Percentiles rank a stretch among this genome's conserved stretches.
These are phyloP conservation scores for Melastoma candidum DNA, from an alignment of 441 rosid species.

Conservation along the genomic window DNA sequence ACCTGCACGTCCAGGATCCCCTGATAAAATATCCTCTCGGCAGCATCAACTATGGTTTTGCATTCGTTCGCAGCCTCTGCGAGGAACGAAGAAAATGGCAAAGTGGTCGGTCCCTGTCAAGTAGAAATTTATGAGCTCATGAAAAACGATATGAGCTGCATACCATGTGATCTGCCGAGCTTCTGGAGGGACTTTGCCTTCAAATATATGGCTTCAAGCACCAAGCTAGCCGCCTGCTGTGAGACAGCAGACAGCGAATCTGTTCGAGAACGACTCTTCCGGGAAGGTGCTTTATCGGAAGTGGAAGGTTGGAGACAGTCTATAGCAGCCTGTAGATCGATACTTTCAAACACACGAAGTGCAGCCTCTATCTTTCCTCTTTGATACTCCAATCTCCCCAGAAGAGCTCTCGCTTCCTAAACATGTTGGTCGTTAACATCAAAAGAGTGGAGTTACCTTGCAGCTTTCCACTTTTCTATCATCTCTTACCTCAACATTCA, in stretches of 20 bases:
- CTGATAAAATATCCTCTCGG: conserved; percentile 66
- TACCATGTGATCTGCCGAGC: conserved; percentile 69
- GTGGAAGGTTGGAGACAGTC: conserved; percentile 48
- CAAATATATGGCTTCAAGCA: conserved; percentile 82
- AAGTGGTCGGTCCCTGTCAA: conserved; percentile 1
- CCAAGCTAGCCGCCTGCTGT: conserved; percentile 72
- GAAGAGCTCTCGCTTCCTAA: conserved; percentile 93
- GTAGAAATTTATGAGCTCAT: too few relatives aligned
- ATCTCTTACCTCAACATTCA: conserved; percentile 60
- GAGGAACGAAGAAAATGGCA: conserved; percentile 14
- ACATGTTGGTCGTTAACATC: too few relatives aligned
- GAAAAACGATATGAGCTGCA: conserved; percentile 1
- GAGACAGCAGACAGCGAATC: conserved; percentile 39
- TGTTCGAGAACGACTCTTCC: conserved; percentile 37
- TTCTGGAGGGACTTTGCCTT: conserved; percentile 89
- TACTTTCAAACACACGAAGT: conserved; percentile 82
- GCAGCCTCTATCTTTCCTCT: conserved; percentile 91
- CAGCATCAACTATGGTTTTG: conserved; percentile 73
- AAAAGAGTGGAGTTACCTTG: too few relatives aligned
- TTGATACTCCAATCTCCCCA: conserved; percentile 86
- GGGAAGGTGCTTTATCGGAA: conserved; percentile 41
- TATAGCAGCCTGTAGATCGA: conserved; percentile 80
- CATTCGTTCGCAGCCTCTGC: conserved; percentile 87
- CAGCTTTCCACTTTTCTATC: too few relatives aligned
- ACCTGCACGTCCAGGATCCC: conserved; percentile 57